These are phyloP conservation scores for Zymoseptoria pseudotritici DNA, from an alignment of 2,329 filamentous ascomycete genomes.

Conservation along the genomic window DNA sequence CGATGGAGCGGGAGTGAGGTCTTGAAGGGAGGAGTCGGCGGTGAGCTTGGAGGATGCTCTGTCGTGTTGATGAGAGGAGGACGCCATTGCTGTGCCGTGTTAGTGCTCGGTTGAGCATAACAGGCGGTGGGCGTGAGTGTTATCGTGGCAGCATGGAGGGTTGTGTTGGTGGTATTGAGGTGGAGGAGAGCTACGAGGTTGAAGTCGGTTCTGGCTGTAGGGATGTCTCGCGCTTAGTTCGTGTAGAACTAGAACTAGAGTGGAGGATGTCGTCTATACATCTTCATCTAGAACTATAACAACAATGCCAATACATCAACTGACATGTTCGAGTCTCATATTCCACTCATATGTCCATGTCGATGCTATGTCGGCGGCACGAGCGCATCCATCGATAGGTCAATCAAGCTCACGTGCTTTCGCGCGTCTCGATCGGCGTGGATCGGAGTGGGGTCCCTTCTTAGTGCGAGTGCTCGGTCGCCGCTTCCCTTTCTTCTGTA, in stretches of 20 bases:
- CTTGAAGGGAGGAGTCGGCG: neutral
- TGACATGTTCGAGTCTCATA: too few species aligned
- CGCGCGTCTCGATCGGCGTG: neutral
- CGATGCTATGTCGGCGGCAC: too few species aligned
- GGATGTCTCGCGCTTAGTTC: too few species aligned
- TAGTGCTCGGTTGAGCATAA: conserved; percentile 24
- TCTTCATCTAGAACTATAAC: too few species aligned
- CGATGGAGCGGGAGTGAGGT: conserved; percentile 21
- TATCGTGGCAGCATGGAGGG: conserved; percentile 9
- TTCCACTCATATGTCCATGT: neutral
- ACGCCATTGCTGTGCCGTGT: conserved; percentile 17
- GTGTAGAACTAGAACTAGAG: too few species aligned
- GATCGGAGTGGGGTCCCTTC: neutral
- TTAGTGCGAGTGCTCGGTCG: neutral
- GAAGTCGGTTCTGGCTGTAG: neutral
- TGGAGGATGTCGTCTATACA: too few species aligned
- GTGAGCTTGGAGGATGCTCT: conserved; percentile 6
- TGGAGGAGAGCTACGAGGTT: neutral
- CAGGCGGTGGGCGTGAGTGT: conserved; percentile 6
- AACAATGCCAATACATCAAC: too few species aligned
- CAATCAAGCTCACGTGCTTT: neutral
- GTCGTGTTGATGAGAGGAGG: neutral
- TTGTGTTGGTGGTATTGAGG: neutral
- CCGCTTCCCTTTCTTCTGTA: too few species aligned
- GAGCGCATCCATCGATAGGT: too few species aligned